Base-by-base conservation (phyloP, 2,329 filamentous ascomycete species). In the Diplodia sapinea region DNA sequence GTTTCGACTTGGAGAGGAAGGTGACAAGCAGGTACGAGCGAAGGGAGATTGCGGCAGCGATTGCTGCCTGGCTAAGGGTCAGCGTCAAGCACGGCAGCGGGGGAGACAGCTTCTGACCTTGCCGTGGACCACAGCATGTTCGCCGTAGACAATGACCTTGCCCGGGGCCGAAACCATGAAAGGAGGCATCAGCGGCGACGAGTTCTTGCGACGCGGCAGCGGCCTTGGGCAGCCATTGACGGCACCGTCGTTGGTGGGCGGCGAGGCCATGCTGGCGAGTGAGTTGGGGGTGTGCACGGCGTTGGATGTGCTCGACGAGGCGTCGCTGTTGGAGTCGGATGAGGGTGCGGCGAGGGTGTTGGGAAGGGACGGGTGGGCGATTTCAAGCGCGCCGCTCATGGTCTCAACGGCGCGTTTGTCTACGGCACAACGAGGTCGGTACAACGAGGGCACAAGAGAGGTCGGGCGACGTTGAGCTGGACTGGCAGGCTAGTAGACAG, bases 141-240 rank as follows among this genome's bases (percentile, higher is more conserved):
- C 95, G 72, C 95, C 95, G 81, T 94, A 98, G 65, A 98, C 92
- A 78, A 99, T 99, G 76, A 97, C 95, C 79, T 99, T 99, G 71
- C 94, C 96, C 0, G 95, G 95, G 2, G 96, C 94, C 17, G 95
- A 98, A 68, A 98, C 94, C 92, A 99, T 97, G 78, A 99, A 99
- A 69, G 94, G 84, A 52, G 94, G 94, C 81, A 95, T 86, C 82
- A 90, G 86, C 1, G 88, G 87, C 59, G 86, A 86, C 26, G 81
- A 83, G 47, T 71, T 69, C 70, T 72, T 74, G 61, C 67, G 67
- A 40, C 23, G 54, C 17, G 20, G 40, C 29, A 52, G 12, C 20
- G 65, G 65, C 52, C 43, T 65, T 29, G 52, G 20, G 47, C 43
- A n/a, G 67, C 67, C 61, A 61, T 61, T 65, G 65, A 49, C 33